Base-by-base conservation (phyloP, 176 grass and related monocot species). In the Lolium multiflorum region DNA sequence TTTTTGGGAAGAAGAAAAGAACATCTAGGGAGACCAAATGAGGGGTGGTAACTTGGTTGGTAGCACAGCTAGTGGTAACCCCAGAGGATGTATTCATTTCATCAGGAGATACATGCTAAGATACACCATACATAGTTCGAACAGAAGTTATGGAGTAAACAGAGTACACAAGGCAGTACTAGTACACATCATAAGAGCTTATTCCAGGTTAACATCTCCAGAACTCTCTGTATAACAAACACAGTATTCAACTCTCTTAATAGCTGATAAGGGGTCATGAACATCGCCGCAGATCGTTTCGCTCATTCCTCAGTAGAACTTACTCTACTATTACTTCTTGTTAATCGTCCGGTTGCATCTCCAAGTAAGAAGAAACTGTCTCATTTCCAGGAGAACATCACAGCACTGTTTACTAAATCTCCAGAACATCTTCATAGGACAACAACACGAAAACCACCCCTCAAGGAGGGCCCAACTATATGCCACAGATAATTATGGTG, bases 261-360 rank as follows among this genome's bases (percentile, higher is more conserved):
- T 49, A 74, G 74, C 9, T 80, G 68, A 24, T 83, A 75, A 28
- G 73, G 73, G 57, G 50, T 79, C 58, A 68, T 69, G 16, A 86
- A 86, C 78, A 7, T 44, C 1, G 83, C 71, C 51, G 62, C 83
- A 86, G 16, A 55, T 82, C 51, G 11, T 76, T 77, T 71, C n/a
- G 5, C 57, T 74, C 74, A 26, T 80, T 87, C 26, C 69, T 26
- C 22, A 7, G 54, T 76, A 80, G 0, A 90, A 26, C 24, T 76
- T 11, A 48, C 5, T 74, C 72, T 15, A 7, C 55, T 56, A 17
- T 48, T 71, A 20, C 24, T 46, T 24, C 74, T 87, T 87, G 25
- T 38, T 87, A 52, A 72, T 78, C 12, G 52, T 63, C 65, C 17
- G 35, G 51, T 38, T 66, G 46, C 78, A 87, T 55, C 79, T 71